Percentiles rank a stretch among this genome's conserved stretches.
Conservation (phyloP, 108 stramenopile species). For the Discostella pseudostelligera region DNA sequence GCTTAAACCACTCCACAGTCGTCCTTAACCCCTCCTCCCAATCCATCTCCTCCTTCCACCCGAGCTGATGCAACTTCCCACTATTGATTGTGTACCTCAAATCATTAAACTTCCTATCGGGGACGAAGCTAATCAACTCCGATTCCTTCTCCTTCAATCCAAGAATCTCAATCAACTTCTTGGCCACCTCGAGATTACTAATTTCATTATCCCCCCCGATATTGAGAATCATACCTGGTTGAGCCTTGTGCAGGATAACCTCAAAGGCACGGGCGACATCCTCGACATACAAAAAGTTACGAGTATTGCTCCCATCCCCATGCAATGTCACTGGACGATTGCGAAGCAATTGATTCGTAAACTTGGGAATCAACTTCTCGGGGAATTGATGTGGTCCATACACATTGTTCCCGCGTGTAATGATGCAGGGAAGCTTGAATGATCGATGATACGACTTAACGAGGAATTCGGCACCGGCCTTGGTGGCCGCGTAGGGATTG, state of each 20-base stretch:
- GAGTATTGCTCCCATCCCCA: slow-evolving; percentile 94
- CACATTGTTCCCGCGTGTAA: slow-evolving; percentile 99
- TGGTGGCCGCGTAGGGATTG: slow-evolving; percentile 99
- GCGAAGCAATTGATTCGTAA: slow-evolving; percentile 94
- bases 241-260: slow-evolving; percentile 90
- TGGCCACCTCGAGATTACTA: slow-evolving; percentile 85
- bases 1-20: slow-evolving; percentile 97
- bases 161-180: slow-evolving; percentile 78
- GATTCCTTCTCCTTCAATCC: slow-evolving; percentile 68
- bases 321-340: slow-evolving; percentile 92
- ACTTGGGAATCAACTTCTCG: slow-evolving; percentile 99
- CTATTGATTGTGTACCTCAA: slow-evolving; percentile 97
- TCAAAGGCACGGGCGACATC: slow-evolving; percentile 98
- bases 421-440: slow-evolving; percentile 91
- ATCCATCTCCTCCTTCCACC: slow-evolving; percentile 90
- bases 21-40: slow-evolving; percentile 94
- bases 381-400: slow-evolving; percentile 99
- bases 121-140: slow-evolving; percentile 83
- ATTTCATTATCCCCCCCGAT: slow-evolving; percentile 96
- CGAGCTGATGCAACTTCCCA: slow-evolving; percentile 82
- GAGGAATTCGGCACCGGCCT: slow-evolving; percentile 98
- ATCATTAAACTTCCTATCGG: slow-evolving; percentile 98
- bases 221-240: slow-evolving; percentile 93
- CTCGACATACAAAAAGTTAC: slow-evolving; percentile 96
- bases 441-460: slow-evolving; percentile 93